phyloP scores from a whole-genome alignment of 371 early-diverging fungal species.

The Mortierella sp. region DNA sequence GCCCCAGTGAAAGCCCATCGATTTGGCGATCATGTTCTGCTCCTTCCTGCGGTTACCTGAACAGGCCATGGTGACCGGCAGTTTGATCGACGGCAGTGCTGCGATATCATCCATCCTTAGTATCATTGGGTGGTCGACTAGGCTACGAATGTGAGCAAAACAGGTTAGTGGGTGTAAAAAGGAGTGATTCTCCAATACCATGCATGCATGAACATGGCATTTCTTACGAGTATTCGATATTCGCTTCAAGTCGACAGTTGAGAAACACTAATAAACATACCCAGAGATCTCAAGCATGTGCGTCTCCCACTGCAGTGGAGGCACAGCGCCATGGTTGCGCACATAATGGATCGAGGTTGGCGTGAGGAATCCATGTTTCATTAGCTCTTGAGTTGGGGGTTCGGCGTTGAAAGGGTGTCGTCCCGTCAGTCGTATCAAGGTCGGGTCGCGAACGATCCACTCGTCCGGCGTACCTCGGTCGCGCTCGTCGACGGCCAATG shows the following conservation, averaged over 20 bases:
- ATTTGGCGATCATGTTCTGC: constrained; percentile 76
- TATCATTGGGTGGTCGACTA: not conserved
- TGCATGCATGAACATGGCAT: not conserved
- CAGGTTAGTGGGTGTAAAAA: not conserved
- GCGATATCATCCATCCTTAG: not conserved
- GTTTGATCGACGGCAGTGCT: not conserved
- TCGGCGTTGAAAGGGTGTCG: constrained; percentile 71
- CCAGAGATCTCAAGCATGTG: not conserved
- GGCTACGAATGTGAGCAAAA: not conserved
- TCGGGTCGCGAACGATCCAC: constrained; percentile 59
- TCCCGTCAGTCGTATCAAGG: constrained; percentile 61
- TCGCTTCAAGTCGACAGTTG: no score
- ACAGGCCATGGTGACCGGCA: constrained; percentile 56
- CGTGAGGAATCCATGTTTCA: constrained; percentile 64
- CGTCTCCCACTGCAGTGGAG: constrained; percentile 61
- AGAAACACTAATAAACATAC: not conserved
- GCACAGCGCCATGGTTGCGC: constrained; percentile 89
- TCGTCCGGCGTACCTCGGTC: constrained; percentile 62
- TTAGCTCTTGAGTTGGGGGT: constrained; percentile 59
- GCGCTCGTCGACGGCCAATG: constrained; percentile 14
- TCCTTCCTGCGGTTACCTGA: constrained; percentile 90
- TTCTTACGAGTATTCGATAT: no score
- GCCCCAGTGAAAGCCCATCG: constrained; percentile 80
- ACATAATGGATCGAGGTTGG: constrained; percentile 68
- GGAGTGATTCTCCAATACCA: not conserved